Evolutionary conservation across 73 alveolate genomes (phyloP), one percentile per base, ranked within the genome.

Genomic region (Tetrahymena malaccensis): DNA sequence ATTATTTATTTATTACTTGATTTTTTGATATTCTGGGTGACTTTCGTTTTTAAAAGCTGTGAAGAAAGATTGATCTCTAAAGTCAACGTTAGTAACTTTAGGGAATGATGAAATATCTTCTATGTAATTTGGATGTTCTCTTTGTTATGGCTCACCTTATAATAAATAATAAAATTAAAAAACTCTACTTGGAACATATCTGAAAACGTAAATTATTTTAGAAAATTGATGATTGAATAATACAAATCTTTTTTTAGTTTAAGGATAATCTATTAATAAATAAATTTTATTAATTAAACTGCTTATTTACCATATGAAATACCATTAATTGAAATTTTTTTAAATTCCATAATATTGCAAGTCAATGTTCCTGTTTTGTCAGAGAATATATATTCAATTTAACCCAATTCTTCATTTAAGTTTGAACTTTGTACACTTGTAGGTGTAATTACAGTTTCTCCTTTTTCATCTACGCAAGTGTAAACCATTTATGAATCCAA

Each of bases 331-430:
- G 97, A 93, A 96, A 98, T 96, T 38, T 94, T 96, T 96, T 98
- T 98, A 70, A 97, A 97, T 43, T 96, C 96, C 99, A 97, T 97
- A 37, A 95, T 96, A 85, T 97, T 97, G 93, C 97, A 96, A 25
- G 99, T 97, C 43, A 97, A 94, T 25, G 99, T 97, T 94, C 99
- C 99, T 37, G 99, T 97, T 95, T 97, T 97, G 50, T 97, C 99
- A 19, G 97, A 89, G 94, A 97, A 97, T 22, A 97, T 96, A 96
- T 96, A 96, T 85, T 96, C 97, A 25, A 97, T 94, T 55, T 94
- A 85, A 21, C 99, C 99, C n/a, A 96, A 94, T 44, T 97, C 99
- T 55, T 97, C 99, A 95, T 97, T 95, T 34, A 95, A 43, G 34
- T 95, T 95, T 21, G 97, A 95, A 8, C 95, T 43, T 94, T 98